Evolutionary conservation across 768 basidiomycete genomes (phyloP).

Genomic region (Agrocybe chaxingu): DNA sequence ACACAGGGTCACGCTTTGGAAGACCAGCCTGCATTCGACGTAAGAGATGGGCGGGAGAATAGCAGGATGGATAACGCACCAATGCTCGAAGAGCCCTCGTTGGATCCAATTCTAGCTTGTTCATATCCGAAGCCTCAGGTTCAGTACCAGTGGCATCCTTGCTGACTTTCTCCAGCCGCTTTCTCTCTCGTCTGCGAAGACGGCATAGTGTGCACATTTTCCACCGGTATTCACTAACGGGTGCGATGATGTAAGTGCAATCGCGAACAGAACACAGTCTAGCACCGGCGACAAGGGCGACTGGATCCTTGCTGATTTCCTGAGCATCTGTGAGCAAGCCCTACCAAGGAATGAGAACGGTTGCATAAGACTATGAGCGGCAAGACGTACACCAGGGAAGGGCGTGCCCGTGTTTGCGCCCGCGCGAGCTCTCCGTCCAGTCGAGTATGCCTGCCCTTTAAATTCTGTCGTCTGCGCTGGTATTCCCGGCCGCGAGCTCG

Average conservation of each 20-base stretch:
- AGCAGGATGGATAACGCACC: too few species aligned
- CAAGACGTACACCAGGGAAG: constrained; percentile 4
- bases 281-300: constrained; percentile 26
- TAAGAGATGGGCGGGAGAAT: not conserved
- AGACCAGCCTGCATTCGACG: constrained; percentile 1
- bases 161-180: not conserved
- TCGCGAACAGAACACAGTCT: constrained; percentile 31
- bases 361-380: not conserved
- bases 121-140: too few species aligned
- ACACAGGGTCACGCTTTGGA: constrained; percentile 2
- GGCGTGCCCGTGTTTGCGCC: constrained; percentile 8
- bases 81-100: too few species aligned
- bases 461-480: constrained; percentile 27
- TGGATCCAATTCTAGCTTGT: too few species aligned
- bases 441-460: constrained; percentile 21
- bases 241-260: constrained; percentile 36
- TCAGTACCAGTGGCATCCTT: too few species aligned
- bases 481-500: constrained; percentile 32
- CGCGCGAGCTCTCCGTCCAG: constrained; percentile 15
- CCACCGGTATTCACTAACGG: constrained; percentile 33
- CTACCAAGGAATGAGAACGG: not conserved
- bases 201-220: constrained; percentile 38
- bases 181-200: constrained; percentile 19
- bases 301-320: constrained; percentile 2
- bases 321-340: constrained; percentile 3